These are phyloP conservation scores for Xylaria hypoxylon DNA, from an alignment of 2,329 filamentous ascomycete genomes.

Conservation along the genomic window DNA sequence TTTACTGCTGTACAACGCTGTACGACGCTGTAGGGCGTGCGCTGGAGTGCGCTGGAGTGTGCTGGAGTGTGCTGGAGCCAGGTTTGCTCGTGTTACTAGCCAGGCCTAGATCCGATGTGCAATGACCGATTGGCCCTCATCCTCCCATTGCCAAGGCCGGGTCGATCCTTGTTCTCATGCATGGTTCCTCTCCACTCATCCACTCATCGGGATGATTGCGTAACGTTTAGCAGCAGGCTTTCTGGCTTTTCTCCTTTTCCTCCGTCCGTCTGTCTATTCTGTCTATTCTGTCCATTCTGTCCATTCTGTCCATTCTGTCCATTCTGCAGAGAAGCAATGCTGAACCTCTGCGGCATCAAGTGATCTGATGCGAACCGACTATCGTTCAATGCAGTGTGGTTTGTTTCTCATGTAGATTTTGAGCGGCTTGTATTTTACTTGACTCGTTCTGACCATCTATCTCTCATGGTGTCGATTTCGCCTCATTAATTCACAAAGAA, in stretches of 20 bases:
- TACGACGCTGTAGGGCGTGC: not conserved
- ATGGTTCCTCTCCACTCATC: conserved; percentile 29
- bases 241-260: conserved; percentile 25
- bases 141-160: conserved; percentile 7
- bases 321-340: conserved; percentile 24
- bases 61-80: not conserved
- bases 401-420: conserved; percentile 10
- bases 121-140: conserved; percentile 17
- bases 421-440: conserved; percentile 22
- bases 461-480: conserved; percentile 25
- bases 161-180: conserved; percentile 24
- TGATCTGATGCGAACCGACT: conserved; percentile 29
- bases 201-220: conserved; percentile 30
- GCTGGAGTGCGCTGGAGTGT: not conserved
- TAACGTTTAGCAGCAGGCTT: conserved; percentile 18
- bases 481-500: conserved; percentile 6
- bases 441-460: not conserved
- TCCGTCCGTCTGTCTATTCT: not conserved
- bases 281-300: not conserved
- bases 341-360: conserved; percentile 28
- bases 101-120: conserved; percentile 49
- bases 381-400: conserved; percentile 30
- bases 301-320: not conserved
- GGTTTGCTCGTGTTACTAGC: conserved; percentile 42
- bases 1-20: not conserved